Conservation (phyloP, 2,329 filamentous ascomycete species). For the Alternaria metachromatica region DNA sequence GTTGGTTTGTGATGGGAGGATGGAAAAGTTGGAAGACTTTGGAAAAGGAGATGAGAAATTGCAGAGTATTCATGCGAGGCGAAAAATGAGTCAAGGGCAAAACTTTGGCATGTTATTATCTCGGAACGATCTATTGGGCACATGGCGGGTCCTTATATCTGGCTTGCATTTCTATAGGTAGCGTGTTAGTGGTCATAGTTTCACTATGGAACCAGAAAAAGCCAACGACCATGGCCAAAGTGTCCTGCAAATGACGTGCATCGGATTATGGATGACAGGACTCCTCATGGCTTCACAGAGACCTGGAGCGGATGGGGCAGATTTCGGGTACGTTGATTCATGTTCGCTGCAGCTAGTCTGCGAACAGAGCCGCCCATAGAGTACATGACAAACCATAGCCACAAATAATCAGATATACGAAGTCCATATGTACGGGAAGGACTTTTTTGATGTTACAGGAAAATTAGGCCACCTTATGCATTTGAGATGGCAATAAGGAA, state of each 20-base stretch:
- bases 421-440: neutral
- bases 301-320: neutral
- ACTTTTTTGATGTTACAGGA: slow-evolving; percentile 2
- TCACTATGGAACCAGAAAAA: neutral
- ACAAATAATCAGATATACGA: slow-evolving; percentile 2
- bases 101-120: neutral
- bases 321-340: neutral
- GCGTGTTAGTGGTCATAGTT: neutral
- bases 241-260: neutral
- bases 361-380: slow-evolving; percentile 1
- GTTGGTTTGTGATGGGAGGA: neutral
- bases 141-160: neutral
- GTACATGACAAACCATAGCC: slow-evolving; percentile 5
- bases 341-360: neutral
- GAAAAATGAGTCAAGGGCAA: neutral
- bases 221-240: neutral
- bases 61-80: neutral
- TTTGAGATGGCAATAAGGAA: neutral
- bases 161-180: neutral
- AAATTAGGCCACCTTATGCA: slow-evolving; percentile 1
- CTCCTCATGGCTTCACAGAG: neutral
- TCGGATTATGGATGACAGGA: neutral
- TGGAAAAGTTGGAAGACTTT: neutral
- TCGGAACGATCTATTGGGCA: neutral
- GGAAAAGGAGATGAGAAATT: neutral